A percentile compares a stretch with the other conserved stretches of the same genome.
phyloP scores from a whole-genome alignment of 257 asterid species.

The Solanum ossicruentum region DNA sequence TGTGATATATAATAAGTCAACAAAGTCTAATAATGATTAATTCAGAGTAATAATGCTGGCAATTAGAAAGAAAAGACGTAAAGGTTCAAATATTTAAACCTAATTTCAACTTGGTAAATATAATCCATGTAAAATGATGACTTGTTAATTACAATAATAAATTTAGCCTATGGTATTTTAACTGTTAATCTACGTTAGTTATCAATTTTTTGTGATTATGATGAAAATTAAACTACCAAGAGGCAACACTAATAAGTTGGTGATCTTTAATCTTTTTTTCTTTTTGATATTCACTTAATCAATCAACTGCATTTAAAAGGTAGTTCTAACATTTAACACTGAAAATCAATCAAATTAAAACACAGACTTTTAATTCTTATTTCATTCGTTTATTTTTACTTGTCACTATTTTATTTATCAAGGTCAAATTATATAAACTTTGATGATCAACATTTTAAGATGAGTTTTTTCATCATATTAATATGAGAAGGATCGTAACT shows the following conservation, averaged over 20 bases:
- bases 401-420: no score
- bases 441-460: no score
- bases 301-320: neutral
- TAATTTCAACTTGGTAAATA: neutral
- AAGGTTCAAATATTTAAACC: neutral
- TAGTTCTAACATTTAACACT: neutral
- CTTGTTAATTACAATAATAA: neutral
- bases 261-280: neutral
- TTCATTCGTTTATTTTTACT: no score
- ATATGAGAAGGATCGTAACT: no score
- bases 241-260: neutral
- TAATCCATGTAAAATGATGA: neutral
- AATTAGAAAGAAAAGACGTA: neutral
- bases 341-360: no score
- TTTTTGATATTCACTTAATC: neutral
- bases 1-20: neutral
- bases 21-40: neutral
- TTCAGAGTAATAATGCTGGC: neutral
- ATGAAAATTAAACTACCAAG: neutral
- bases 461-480: no score
- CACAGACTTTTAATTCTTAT: no score
- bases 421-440: no score
- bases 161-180: neutral
- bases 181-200: neutral
- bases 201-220: neutral